These are phyloP conservation scores for Gyrodon lividus DNA, from an alignment of 768 basidiomycete species.

Conservation along the genomic window DNA sequence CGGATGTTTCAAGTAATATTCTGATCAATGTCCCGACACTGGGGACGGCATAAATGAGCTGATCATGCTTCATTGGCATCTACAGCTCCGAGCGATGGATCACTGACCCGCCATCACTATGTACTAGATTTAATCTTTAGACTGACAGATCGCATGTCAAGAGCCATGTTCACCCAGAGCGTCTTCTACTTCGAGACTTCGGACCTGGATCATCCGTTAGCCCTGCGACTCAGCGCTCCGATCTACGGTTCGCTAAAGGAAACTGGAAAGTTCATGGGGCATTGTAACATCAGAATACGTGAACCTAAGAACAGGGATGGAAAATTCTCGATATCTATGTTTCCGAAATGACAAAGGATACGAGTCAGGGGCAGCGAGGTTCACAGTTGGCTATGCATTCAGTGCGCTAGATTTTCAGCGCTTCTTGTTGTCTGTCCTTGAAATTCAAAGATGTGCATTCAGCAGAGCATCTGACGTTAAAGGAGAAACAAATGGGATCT, in stretches of 20 bases:
- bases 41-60: too few species aligned
- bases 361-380: conserved; percentile 34
- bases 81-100: too few species aligned
- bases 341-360: conserved; percentile 30
- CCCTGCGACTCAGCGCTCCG: conserved; percentile 20
- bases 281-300: conserved; percentile 16
- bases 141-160: too few species aligned
- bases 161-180: too few species aligned
- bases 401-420: conserved; percentile 36
- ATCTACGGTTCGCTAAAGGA: conserved; percentile 18
- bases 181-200: too few species aligned
- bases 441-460: conserved; percentile 36
- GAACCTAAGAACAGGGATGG: conserved; percentile 27
- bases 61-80: too few species aligned
- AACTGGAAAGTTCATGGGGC: conserved; percentile 20
- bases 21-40: too few species aligned
- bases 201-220: too few species aligned
- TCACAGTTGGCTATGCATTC: conserved; percentile 37
- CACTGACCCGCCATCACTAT: too few species aligned
- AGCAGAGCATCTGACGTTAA: not conserved
- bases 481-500: not conserved
- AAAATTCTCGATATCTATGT: conserved; percentile 23
- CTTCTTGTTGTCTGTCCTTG: conserved; percentile 34
- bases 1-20: too few species aligned
- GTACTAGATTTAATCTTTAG: too few species aligned